These are phyloP conservation scores for Anacardium occidentale DNA, from an alignment of 345 rosid genomes.

Conservation along the genomic window DNA sequence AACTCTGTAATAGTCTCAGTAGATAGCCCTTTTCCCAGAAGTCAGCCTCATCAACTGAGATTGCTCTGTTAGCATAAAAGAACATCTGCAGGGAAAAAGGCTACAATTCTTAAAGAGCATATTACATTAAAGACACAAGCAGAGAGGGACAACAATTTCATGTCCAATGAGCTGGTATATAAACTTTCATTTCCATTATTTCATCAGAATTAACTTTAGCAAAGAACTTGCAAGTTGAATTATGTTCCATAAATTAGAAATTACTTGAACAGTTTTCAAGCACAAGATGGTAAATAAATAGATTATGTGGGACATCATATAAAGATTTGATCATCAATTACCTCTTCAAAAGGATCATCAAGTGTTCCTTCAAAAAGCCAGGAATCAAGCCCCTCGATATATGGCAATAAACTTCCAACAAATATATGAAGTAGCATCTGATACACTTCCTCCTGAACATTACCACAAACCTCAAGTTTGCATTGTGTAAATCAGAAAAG, in stretches of 20 bases:
- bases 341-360: conserved; percentile 96
- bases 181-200: not conserved
- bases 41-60: conserved; percentile 71
- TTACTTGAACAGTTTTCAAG: conserved; percentile 1
- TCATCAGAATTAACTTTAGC: not conserved
- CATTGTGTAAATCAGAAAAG: conserved; percentile 15
- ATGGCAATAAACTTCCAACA: conserved; percentile 75
- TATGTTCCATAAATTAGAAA: conserved; percentile 7
- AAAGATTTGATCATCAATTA: conserved; percentile 28
- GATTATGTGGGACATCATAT: conserved; percentile 7
- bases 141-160: conserved; percentile 6
- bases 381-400: conserved; percentile 72
- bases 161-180: not conserved
- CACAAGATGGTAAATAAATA: conserved; percentile 2
- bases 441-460: conserved; percentile 77
- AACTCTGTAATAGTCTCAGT: conserved; percentile 40
- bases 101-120: not conserved
- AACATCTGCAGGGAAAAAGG: conserved; percentile 52
- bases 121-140: not conserved
- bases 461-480: conserved; percentile 18
- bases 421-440: conserved; percentile 75
- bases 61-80: conserved; percentile 63
- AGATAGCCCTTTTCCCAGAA: conserved; percentile 95
- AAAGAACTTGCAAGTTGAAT: not conserved
- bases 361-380: conserved; percentile 91